Percentiles rank a stretch among this genome's conserved stretches.
Evolutionary conservation across 371 early-diverging fungal genomes (phyloP).

Genomic region (Mortierella sp.): DNA sequence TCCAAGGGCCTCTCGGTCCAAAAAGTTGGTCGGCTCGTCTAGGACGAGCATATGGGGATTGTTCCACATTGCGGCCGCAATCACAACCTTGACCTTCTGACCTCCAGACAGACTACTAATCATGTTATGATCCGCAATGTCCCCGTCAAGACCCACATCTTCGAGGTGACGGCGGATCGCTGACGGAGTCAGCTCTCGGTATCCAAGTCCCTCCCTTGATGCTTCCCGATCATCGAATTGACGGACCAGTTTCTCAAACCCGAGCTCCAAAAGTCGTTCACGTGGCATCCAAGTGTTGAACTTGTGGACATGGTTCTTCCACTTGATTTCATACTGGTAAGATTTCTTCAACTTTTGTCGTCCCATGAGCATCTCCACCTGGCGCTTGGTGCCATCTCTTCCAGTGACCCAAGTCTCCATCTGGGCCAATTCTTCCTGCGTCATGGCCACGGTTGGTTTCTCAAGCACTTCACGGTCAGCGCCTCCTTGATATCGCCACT

Average conservation of each 20-base stretch:
- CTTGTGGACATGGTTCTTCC: conserved; percentile 75
- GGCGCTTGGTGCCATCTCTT: conserved; percentile 58
- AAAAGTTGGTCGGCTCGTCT: conserved; percentile 91
- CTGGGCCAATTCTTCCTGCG: conserved; percentile 30
- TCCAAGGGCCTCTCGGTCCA: conserved; percentile 90
- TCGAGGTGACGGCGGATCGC: conserved; percentile 77
- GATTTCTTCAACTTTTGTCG: conserved; percentile 84
- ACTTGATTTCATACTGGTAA: conserved; percentile 88
- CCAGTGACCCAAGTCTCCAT: conserved; percentile 55
- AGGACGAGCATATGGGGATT: conserved; percentile 86
- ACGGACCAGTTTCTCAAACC: conserved; percentile 81
- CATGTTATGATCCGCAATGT: conserved; percentile 79
- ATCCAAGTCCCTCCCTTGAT: conserved; percentile 76
- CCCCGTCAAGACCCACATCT: conserved; percentile 84
- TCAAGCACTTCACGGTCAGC: conserved; percentile 85
- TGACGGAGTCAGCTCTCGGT: conserved; percentile 72
- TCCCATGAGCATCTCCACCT: conserved; percentile 60
- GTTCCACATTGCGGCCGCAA: conserved; percentile 87
- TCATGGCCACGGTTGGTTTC: conserved; percentile 59
- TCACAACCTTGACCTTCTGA: conserved; percentile 89
- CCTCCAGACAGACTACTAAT: conserved; percentile 85
- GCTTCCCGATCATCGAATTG: conserved; percentile 86
- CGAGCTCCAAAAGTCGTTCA: conserved; percentile 75
- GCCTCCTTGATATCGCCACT: conserved; percentile 86
- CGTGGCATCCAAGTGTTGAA: conserved; percentile 80